A percentile compares a stretch with the other conserved stretches of the same genome.
Conservation (phyloP, 371 early-diverging fungal genomes). For the Apophysomyces elegans region DNA sequence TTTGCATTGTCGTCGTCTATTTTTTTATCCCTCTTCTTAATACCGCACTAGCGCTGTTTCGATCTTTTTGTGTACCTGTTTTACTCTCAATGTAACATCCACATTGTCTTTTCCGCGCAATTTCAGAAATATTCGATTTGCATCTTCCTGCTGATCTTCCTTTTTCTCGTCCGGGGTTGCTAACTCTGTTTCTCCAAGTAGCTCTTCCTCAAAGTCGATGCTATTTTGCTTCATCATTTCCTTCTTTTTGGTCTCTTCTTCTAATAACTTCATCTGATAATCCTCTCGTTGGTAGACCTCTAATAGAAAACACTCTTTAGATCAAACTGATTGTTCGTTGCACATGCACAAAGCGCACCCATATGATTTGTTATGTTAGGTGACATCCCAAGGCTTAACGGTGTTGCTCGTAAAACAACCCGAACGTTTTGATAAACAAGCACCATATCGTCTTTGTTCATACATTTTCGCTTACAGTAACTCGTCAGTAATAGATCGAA, state of each 20-base stretch:
- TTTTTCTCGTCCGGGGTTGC: not conserved
- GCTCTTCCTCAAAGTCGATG: conserved; percentile 11
- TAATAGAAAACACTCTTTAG: conserved; percentile 3
- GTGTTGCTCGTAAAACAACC: conserved; percentile 42
- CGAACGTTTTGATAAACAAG: conserved; percentile 38
- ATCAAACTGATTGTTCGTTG: not conserved
- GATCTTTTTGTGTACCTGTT: conserved; percentile 29
- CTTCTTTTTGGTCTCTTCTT: conserved; percentile 28
- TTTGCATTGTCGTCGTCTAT: conserved; percentile 13
- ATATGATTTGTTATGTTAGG: conserved; percentile 21
- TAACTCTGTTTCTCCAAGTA: not conserved
- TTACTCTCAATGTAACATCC: conserved; percentile 32
- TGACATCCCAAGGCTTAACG: conserved; percentile 39
- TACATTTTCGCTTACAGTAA: conserved; percentile 33
- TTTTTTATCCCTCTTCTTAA: not conserved
- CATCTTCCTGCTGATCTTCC: conserved; percentile 13
- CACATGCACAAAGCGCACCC: conserved; percentile 21
- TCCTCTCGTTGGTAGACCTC: conserved; percentile 37
- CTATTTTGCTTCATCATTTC: conserved; percentile 16
- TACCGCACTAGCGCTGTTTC: conserved; percentile 3
- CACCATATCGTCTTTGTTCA: conserved; percentile 31
- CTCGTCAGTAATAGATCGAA: conserved; percentile 31
- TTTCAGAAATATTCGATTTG: conserved; percentile 26
- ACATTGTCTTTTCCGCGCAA: conserved; percentile 37
- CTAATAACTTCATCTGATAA: conserved; percentile 24